phyloP scores from a whole-genome alignment of 2,329 filamentous ascomycete genomes.

The Pleoardoris graminearum region DNA sequence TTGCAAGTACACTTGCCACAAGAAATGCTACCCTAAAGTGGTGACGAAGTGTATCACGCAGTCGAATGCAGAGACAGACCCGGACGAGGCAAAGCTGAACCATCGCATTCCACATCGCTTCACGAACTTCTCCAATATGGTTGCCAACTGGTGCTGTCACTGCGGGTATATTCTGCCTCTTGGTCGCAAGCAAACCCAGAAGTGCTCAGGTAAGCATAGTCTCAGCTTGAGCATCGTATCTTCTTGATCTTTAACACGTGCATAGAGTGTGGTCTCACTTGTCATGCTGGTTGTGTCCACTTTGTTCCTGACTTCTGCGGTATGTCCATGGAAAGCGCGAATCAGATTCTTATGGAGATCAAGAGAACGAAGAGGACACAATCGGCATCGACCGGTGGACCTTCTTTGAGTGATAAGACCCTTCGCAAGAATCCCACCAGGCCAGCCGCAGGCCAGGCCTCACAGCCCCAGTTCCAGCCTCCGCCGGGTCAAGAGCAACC shows the following conservation, averaged over 20 bases:
- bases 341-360: constrained; percentile 87
- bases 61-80: constrained; percentile 96
- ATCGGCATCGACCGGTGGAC: constrained; percentile 51
- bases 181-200: constrained; percentile 91
- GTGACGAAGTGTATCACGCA: constrained; percentile 99
- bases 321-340: constrained; percentile 97
- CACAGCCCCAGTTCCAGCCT: constrained; percentile 35
- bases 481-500: constrained; percentile 47
- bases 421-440: constrained; percentile 45
- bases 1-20: constrained; percentile 99
- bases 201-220: constrained; percentile 72
- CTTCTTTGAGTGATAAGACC: constrained; percentile 14
- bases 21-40: constrained; percentile 93
- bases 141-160: constrained; percentile 99
- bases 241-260: constrained; percentile 23
- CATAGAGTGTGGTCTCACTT: constrained; percentile 85
- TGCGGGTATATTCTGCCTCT: constrained; percentile 95
- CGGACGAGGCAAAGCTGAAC: constrained; percentile 99
- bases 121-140: constrained; percentile 94
- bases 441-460: constrained; percentile 49
- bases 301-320: constrained; percentile 98
- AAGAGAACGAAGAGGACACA: constrained; percentile 75
- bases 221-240: neutral
- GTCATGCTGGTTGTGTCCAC: constrained; percentile 88
- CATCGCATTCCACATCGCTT: constrained; percentile 98